These are phyloP conservation scores for Blepharisma undulans DNA, from an alignment of 169 alveolate genomes.

Conservation along the genomic window DNA sequence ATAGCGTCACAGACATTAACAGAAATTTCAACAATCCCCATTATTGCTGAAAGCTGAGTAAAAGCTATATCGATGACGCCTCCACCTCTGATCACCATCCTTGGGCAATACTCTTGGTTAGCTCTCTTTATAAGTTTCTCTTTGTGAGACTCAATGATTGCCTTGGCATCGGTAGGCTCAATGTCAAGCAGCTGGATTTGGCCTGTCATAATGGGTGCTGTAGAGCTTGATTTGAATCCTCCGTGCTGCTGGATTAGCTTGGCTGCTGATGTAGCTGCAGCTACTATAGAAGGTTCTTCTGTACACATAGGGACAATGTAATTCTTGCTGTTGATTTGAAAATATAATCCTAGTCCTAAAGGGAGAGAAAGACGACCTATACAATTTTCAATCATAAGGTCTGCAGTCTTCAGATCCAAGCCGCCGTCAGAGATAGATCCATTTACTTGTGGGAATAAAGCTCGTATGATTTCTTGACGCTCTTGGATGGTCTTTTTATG, in stretches of 20 bases:
- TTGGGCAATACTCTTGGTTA: slow-evolving; percentile 67
- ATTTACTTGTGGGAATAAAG: slow-evolving; percentile 31
- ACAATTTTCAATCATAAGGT: slow-evolving; percentile 85
- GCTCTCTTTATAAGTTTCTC: slow-evolving; percentile 72
- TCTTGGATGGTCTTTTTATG: slow-evolving; percentile 35
- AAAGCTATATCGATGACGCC: slow-evolving; percentile 81
- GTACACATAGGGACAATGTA: slow-evolving; percentile 86
- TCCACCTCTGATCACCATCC: slow-evolving; percentile 87
- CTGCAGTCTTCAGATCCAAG: slow-evolving; percentile 72
- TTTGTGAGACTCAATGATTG: slow-evolving; percentile 59
- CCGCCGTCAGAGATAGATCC: slow-evolving; percentile 67
- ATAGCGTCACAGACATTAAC: slow-evolving; percentile 85
- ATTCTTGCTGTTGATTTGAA: slow-evolving; percentile 75
- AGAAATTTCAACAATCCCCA: slow-evolving; percentile 71
- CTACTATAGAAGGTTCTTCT: slow-evolving; percentile 90
- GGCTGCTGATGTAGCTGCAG: slow-evolving; percentile 87
- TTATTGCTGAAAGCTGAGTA: slow-evolving; percentile 50
- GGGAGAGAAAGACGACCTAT: slow-evolving; percentile 82
- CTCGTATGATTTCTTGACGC: not conserved
- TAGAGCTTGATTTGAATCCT: slow-evolving; percentile 72
- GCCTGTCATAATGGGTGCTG: slow-evolving; percentile 80
- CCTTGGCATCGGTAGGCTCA: slow-evolving; percentile 47
- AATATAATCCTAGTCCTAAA: slow-evolving; percentile 83
- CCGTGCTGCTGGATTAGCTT: slow-evolving; percentile 78
- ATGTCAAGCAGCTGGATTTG: slow-evolving; percentile 63